phyloP scores from a whole-genome alignment of 2,329 filamentous ascomycete species.

The Xylogone sp. region DNA sequence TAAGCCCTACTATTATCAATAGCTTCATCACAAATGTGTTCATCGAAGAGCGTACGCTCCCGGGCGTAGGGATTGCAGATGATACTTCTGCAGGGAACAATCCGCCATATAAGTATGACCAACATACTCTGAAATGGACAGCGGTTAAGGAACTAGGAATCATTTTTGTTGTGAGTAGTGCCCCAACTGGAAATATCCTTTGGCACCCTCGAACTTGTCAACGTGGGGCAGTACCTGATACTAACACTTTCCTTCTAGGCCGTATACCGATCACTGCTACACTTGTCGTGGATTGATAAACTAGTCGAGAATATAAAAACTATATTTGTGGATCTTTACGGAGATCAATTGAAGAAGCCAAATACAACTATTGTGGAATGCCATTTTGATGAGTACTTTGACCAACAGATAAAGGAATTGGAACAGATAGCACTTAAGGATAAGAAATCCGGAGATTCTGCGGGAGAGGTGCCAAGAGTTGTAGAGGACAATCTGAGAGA shows the following conservation, averaged over 20 bases:
- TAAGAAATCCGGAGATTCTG: slow-evolving; percentile 18
- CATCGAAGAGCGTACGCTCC: slow-evolving; percentile 82
- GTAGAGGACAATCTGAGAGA: slow-evolving; percentile 29
- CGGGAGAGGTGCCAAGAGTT: slow-evolving; percentile 18
- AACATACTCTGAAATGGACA: slow-evolving; percentile 93
- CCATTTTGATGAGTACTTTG: slow-evolving; percentile 89
- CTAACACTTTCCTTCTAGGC: slow-evolving; percentile 52
- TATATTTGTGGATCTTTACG: slow-evolving; percentile 87
- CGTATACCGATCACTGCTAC: slow-evolving; percentile 92
- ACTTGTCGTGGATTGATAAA: slow-evolving; percentile 95
- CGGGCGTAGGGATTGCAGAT: slow-evolving; percentile 52
- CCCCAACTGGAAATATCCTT: not conserved
- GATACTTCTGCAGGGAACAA: slow-evolving; percentile 60
- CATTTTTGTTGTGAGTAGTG: slow-evolving; percentile 78
- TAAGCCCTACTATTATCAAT: slow-evolving; percentile 84
- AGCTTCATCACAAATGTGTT: slow-evolving; percentile 94
- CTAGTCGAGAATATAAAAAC: slow-evolving; percentile 92
- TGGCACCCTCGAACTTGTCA: not conserved
- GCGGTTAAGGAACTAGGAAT: slow-evolving; percentile 87
- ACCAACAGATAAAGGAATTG: slow-evolving; percentile 84
- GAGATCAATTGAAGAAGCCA: slow-evolving; percentile 77
- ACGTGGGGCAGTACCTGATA: not conserved
- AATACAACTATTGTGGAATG: slow-evolving; percentile 78
- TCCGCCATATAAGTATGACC: slow-evolving; percentile 80
- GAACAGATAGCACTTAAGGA: slow-evolving; percentile 49